Conservation (phyloP, 176 grass and related monocot species). For the Lolium rigidum region DNA sequence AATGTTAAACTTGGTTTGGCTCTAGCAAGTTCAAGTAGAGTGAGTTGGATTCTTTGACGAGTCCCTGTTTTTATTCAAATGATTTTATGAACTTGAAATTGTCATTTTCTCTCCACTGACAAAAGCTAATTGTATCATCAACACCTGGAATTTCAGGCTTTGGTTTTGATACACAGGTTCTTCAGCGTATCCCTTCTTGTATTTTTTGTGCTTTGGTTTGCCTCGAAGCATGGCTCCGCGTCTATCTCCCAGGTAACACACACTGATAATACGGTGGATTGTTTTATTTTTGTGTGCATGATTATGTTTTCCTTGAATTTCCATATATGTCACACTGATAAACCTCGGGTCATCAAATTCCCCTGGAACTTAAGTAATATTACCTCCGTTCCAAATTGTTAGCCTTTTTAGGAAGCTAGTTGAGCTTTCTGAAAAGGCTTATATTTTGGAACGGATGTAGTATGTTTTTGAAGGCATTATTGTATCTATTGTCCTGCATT, state of each 20-base stretch:
- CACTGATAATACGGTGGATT: neutral
- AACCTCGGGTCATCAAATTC: neutral
- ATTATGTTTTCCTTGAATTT: neutral
- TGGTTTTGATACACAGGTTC: constrained; percentile 90
- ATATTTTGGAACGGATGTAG: too few species aligned
- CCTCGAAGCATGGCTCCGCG: constrained; percentile 51
- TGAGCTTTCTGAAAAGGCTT: too few species aligned
- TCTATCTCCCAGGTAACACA: constrained; percentile 57
- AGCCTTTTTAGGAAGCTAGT: too few species aligned
- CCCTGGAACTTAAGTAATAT: neutral
- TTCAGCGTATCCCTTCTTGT: constrained; percentile 86
- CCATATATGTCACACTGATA: neutral
- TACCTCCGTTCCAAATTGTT: too few species aligned
- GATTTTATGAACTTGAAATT: neutral
- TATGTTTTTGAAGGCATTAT: too few species aligned
- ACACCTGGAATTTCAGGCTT: constrained; percentile 70
- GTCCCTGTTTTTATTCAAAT: neutral
- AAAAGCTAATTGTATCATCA: constrained; percentile 29
- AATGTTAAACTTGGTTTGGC: neutral
- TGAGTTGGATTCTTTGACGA: too few species aligned
- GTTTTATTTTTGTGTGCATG: neutral
- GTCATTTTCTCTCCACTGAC: neutral
- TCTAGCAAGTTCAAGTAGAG: neutral
- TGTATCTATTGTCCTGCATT: neutral
- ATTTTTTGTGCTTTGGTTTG: constrained; percentile 89